A percentile compares a stretch with the other conserved stretches of the same genome.
phyloP scores from a whole-genome alignment of 495 filamentous ascomycete species.

The Pyronema omphalodes region DNA sequence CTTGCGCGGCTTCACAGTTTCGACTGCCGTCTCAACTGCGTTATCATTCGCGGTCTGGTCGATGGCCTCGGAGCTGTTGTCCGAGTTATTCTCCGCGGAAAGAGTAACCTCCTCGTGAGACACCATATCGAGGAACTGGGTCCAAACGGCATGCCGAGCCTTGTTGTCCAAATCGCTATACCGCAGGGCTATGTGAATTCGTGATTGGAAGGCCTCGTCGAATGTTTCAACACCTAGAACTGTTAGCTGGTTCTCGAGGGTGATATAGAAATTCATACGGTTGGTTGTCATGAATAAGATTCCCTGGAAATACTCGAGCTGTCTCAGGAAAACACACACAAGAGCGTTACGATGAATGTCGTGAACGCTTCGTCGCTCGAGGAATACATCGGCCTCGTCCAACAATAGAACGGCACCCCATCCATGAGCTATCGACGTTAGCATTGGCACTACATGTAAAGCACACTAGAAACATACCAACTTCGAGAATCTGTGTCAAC shows the following conservation, averaged over 20 bases:
- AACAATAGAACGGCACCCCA: constrained; percentile 49
- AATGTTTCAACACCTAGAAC: constrained; percentile 28
- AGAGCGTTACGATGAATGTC: constrained; percentile 29
- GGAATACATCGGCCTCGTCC: constrained; percentile 53
- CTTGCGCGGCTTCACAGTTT: neutral
- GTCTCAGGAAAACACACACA: constrained; percentile 27
- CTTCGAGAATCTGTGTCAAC: constrained; percentile 52
- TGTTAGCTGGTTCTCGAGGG: neutral
- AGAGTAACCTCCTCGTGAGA: constrained; percentile 8
- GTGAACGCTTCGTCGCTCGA: constrained; percentile 38
- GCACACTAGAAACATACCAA: constrained; percentile 23
- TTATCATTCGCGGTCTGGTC: neutral
- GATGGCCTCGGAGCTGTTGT: neutral
- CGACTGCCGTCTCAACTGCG: neutral
- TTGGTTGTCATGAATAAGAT: constrained; percentile 72
- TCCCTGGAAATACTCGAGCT: constrained; percentile 54
- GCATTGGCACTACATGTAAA: neutral
- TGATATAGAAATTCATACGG: constrained; percentile 22
- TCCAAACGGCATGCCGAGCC: constrained; percentile 72
- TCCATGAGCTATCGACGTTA: constrained; percentile 30
- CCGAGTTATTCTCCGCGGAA: too few species aligned
- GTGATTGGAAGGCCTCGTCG: constrained; percentile 41
- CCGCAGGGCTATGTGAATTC: constrained; percentile 49
- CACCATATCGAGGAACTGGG: constrained; percentile 50
- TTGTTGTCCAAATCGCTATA: constrained; percentile 60